phyloP scores from a whole-genome alignment of 129 eudicot genomes.

The Oenanthe sinensis region DNA sequence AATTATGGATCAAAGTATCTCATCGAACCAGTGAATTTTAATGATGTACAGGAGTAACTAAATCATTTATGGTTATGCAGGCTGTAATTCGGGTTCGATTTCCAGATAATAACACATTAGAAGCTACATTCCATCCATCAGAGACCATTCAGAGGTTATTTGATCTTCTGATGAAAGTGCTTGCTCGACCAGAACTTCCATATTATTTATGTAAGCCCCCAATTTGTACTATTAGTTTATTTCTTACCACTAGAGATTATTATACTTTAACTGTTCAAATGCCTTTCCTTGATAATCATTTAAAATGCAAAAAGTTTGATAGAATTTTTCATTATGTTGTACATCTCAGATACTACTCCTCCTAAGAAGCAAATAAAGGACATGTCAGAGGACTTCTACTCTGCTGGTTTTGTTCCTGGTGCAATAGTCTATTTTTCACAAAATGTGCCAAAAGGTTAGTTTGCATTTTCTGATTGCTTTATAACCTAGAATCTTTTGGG shows the following conservation, averaged over 20 bases:
- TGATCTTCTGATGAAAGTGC: conserved; percentile 63
- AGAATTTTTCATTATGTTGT: not conserved
- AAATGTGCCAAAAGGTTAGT: conserved; percentile 60
- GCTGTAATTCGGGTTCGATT: conserved; percentile 79
- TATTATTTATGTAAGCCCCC: conserved; percentile 53
- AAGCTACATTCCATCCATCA: conserved; percentile 81
- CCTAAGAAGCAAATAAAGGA: conserved; percentile 82
- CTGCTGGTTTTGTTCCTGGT: conserved; percentile 92
- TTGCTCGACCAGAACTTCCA: conserved; percentile 63
- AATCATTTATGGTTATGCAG: conserved; percentile 27
- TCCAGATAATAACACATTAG: conserved; percentile 77
- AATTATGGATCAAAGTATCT: not conserved
- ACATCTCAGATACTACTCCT: conserved; percentile 71
- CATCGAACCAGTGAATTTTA: not conserved
- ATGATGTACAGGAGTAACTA: not conserved
- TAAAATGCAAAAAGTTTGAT: not conserved
- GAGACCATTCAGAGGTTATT: conserved; percentile 63
- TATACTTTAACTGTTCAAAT: not conserved
- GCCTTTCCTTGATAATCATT: not conserved
- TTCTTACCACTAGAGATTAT: not conserved
- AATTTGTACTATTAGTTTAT: not conserved
- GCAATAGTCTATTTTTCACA: conserved; percentile 79
- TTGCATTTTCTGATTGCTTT: not conserved
- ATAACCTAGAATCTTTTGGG: not conserved
- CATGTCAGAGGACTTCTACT: conserved; percentile 61